Evolutionary conservation across 2,329 filamentous ascomycete species (phyloP), one percentile per base, ranked within the genome.

Genomic region (Xylaria digitata): DNA sequence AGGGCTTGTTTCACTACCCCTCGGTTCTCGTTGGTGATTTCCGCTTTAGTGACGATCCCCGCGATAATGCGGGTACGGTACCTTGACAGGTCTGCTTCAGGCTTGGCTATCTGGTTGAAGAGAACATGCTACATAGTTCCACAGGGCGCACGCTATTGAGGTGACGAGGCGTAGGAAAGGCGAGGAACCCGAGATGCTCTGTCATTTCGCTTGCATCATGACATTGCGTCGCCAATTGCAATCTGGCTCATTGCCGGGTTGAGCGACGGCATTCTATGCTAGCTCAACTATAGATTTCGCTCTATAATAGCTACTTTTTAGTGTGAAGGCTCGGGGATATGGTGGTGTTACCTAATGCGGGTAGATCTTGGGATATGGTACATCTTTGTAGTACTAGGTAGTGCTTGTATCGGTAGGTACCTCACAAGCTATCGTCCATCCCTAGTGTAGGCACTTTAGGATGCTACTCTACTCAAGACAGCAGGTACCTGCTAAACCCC

Each of bases 341-440:
- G 71, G 68, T 58, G 55, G 55, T 70, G 61, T 66, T 69, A 53
- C 61, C 70, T 66, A 52, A 70, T 71, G 61, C 34, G 50, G 67
- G 43, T 46, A 48, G 54, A 45, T 43, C n/a, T 55, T 54, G 46
- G 46, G 26, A 26, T 26, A 5, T 26, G 26, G 26, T 26, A 26
- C 26, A 26, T 26, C 26, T 26, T 26, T 5, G 26, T 26, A 26
- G 26, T 26, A 26, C 49, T 37, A 19, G 30, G 17, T 13, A 21
- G 49, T 30, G 8, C 30, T 19, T 34, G 49, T 40, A 37, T 54
- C 26, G 26, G 26, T 26, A 26, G 26, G 26, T 26, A 26, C 26
- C 5, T 26, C n/a, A n/a, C n/a, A n/a, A n/a, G n/a, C n/a, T n/a
- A n/a, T n/a, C n/a, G n/a, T n/a, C n/a, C n/a, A n/a, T n/a, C n/a